phyloP scores from a whole-genome alignment of 352 stramenopile genomes.

The Phytophthora uliginosa region DNA sequence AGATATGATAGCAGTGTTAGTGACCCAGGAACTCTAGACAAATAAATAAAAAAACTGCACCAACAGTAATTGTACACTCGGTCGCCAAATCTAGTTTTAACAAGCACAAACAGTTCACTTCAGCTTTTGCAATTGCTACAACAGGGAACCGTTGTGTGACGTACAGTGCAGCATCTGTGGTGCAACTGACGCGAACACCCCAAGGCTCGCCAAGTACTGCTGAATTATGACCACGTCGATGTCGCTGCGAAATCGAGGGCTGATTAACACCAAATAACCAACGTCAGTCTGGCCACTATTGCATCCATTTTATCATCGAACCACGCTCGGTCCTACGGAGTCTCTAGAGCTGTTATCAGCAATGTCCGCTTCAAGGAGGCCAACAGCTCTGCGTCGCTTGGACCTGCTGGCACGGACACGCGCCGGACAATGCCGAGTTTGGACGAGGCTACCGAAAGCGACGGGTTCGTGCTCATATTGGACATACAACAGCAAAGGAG shows the following conservation, averaged over 20 bases:
- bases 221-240: conserved; percentile 65
- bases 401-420: neutral
- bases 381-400: conserved; percentile 21
- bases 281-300: neutral
- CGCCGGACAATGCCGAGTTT: conserved; percentile 11
- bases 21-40: neutral
- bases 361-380: conserved; percentile 45
- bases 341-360: conserved; percentile 57
- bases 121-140: neutral
- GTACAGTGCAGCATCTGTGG: conserved; percentile 67
- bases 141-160: neutral
- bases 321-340: conserved; percentile 41
- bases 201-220: conserved; percentile 55
- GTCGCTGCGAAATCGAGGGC: conserved; percentile 64
- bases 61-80: conserved; percentile 60
- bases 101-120: neutral
- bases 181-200: conserved; percentile 49
- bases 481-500: no score
- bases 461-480: conserved; percentile 8
- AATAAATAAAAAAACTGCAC: neutral
- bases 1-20: neutral
- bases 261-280: conserved; percentile 11
- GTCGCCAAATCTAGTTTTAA: conserved; percentile 58
- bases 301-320: neutral
- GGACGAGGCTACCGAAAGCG: neutral